Conservation (phyloP, 1,284 basidiomycete genomes). For the Malassezia equina region DNA sequence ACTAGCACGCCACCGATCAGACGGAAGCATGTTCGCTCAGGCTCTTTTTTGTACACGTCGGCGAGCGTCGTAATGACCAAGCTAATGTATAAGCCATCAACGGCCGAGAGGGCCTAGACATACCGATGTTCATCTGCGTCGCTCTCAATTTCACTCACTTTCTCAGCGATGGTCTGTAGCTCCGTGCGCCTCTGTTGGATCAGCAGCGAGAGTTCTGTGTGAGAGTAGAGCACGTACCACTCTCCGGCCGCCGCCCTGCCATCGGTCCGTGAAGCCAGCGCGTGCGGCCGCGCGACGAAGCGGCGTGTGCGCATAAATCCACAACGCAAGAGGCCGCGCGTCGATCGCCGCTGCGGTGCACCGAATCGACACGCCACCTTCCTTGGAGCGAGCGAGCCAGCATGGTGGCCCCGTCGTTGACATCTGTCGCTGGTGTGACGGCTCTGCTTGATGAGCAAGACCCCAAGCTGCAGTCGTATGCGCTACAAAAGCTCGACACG, state of each 20-base stretch:
- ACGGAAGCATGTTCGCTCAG: constrained; percentile 87
- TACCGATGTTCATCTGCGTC: constrained; percentile 46
- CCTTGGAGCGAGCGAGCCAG: not conserved
- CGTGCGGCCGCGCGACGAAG: not conserved
- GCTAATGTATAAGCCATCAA: constrained; percentile 51
- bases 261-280: not conserved
- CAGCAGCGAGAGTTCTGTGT: constrained; percentile 29
- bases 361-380: not conserved
- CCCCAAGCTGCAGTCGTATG: constrained; percentile 43
- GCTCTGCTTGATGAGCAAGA: constrained; percentile 45
- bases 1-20: constrained; percentile 91
- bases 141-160: constrained; percentile 44
- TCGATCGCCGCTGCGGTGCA: not conserved
- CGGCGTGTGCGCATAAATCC: constrained; percentile 8
- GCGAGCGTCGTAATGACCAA: constrained; percentile 79
- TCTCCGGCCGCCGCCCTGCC: not conserved
- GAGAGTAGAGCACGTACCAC: not conserved
- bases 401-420: constrained; percentile 13
- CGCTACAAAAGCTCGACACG: constrained; percentile 41
- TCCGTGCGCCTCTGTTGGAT: constrained; percentile 34
- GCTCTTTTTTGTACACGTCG: constrained; percentile 56
- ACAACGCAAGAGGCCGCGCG: constrained; percentile 9
- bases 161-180: constrained; percentile 41
- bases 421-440: constrained; percentile 34
- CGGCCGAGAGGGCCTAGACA: constrained; percentile 10